Conservation (phyloP, 1,139 yeast genomes). For the Geotrichum australiense region DNA sequence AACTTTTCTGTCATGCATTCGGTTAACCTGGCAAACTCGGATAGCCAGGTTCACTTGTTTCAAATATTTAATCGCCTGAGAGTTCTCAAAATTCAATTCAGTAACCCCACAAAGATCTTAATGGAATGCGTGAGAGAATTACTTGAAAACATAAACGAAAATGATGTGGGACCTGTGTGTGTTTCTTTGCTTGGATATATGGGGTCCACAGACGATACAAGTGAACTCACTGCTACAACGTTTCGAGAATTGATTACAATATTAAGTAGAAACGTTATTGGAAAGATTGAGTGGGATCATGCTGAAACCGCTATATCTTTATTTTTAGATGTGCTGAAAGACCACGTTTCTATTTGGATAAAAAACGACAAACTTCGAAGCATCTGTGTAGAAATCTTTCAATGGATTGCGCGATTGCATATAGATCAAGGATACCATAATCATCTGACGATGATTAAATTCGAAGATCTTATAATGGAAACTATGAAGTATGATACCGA, state of each 20-base stretch:
- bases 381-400: constrained; percentile 11
- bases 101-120: no score
- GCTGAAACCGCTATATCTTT: constrained; percentile 11
- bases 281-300: constrained; percentile 14
- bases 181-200: constrained; percentile 1
- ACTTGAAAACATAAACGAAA: constrained; percentile 1
- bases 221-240: background rate
- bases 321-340: constrained; percentile 8
- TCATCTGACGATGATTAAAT: constrained; percentile 4
- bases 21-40: background rate
- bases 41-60: constrained; percentile 2
- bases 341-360: constrained; percentile 8
- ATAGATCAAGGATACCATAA: constrained; percentile 13
- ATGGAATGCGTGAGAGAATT: constrained; percentile 8
- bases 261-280: constrained; percentile 7
- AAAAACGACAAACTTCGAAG: background rate
- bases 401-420: constrained; percentile 12
- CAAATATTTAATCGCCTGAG: background rate
- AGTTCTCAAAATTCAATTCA: constrained; percentile 3
- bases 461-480: constrained; percentile 3
- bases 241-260: constrained; percentile 7
- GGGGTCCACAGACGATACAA: background rate
- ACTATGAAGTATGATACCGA: constrained; percentile 7
- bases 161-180: constrained; percentile 9
- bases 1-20: background rate